Base-by-base conservation (phyloP, 768 basidiomycete species). In the Mycena vulgaris region DNA sequence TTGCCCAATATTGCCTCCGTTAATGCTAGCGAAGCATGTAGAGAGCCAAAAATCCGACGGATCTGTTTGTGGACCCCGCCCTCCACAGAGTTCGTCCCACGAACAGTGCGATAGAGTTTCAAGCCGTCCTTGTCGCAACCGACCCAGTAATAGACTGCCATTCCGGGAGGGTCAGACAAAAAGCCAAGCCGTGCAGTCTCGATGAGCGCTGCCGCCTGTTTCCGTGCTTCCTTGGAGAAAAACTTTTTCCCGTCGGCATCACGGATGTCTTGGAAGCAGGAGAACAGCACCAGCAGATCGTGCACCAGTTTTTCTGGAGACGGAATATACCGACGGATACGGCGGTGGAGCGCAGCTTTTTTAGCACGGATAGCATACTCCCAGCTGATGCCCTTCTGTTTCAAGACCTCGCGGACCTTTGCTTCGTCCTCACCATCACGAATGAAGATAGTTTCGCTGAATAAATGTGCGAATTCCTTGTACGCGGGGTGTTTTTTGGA, bases 401-500 rank as follows among this genome's bases (percentile, higher is more conserved):
- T 21, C 21, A 72, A 58, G 16, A 69, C 31, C 30, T 49, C 56
- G 5, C 63, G 56, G 5, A 72, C 71, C 5, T 56, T 51, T 0
- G 37, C 45, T 37, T 61, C 56, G 42, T 72, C 71, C n/a, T 48
- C 40, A 9, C n/a, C 30, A n/a, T 68, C 71, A 14, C 63, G 63
- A 47, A 72, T 58, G n/a, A 72, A 67, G 23, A 68, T 65, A 1
- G 35, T 60, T 49, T 59, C 52, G 21, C 51, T 47, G 47, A 70
- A 70, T 30, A 58, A 28, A 39, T 63, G 69, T 6, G 69, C 31
- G 39, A 70, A 70, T 28, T 52, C 63, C 27, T 70, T 65, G 57
- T 45, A 70, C 5, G 63, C 69, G 4, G 69, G 49, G 31, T 70
- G 69, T 14, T 62, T 63, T 45, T 70, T 70, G 23, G 62, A 57